Percentiles rank a stretch among this genome's conserved stretches.
phyloP scores from a whole-genome alignment of 352 stramenopile genomes.

The Phytophthora sp. region DNA sequence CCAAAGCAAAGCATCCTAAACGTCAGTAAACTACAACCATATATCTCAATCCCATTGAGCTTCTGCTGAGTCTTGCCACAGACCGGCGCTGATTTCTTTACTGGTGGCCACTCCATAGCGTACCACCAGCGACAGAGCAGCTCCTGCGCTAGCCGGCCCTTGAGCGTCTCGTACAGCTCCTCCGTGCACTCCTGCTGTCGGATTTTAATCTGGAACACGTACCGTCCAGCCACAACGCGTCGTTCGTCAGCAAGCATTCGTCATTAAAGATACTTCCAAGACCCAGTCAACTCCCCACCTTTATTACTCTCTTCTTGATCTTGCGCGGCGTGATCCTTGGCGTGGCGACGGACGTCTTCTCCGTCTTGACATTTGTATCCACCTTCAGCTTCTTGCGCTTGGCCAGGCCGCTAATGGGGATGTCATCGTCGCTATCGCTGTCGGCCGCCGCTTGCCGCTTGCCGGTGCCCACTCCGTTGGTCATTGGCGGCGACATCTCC shows the following conservation, averaged over 20 bases:
- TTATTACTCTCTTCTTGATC: constrained; percentile 71
- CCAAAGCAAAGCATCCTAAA: neutral
- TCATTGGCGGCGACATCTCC: constrained; percentile 9
- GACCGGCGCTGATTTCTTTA: constrained; percentile 43
- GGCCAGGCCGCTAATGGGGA: constrained; percentile 70
- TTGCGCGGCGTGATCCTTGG: constrained; percentile 37
- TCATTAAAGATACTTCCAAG: neutral
- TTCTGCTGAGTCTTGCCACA: neutral
- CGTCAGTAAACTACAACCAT: constrained; percentile 5
- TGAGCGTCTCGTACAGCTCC: constrained; percentile 80
- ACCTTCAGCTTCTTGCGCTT: constrained; percentile 70
- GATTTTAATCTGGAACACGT: constrained; percentile 65
- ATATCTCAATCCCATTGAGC: neutral
- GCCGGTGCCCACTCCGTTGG: constrained; percentile 10
- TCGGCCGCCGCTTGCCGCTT: constrained; percentile 39
- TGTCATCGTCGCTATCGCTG: constrained; percentile 77
- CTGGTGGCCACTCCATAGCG: constrained; percentile 75
- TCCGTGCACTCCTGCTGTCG: constrained; percentile 88
- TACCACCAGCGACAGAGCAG: constrained; percentile 90
- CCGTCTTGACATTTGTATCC: constrained; percentile 40
- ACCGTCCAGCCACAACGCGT: constrained; percentile 3
- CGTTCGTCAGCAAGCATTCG: neutral
- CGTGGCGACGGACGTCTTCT: constrained; percentile 15
- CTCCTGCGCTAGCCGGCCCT: constrained; percentile 77
- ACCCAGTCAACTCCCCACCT: constrained; percentile 36